phyloP scores from a whole-genome alignment of 495 filamentous ascomycete genomes.

The Tuber brumale region DNA sequence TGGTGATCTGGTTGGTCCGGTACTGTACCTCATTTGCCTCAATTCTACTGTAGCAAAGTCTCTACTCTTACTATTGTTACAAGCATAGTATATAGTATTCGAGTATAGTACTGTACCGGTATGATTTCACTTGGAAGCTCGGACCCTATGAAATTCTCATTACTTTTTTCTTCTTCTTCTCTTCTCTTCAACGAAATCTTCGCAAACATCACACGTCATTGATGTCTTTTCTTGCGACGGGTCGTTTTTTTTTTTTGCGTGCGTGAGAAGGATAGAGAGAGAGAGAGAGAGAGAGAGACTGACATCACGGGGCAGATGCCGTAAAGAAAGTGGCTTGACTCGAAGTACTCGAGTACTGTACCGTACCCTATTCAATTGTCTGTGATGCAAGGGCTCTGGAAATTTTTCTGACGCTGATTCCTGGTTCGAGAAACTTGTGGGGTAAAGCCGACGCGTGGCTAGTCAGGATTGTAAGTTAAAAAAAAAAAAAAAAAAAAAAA shows the following conservation, averaged over 20 bases:
- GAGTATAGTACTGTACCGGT: too few relatives aligned
- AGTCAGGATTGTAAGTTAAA: background rate
- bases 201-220: background rate
- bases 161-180: background rate
- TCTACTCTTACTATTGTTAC: background rate
- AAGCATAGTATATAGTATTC: too few relatives aligned
- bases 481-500: too few relatives aligned
- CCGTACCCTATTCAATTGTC: background rate
- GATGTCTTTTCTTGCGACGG: background rate
- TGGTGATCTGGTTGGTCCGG: background rate
- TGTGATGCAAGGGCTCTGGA: background rate
- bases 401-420: background rate
- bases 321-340: background rate
- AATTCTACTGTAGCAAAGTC: background rate
- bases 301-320: background rate
- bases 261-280: background rate
- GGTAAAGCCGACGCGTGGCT: background rate
- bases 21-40: background rate
- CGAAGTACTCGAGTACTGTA: too few relatives aligned
- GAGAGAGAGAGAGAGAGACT: background rate
- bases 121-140: background rate
- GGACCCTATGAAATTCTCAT: background rate
- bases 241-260: constrained; percentile 1
- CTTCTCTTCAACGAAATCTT: background rate
- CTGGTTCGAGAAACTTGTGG: background rate